phyloP scores from a whole-genome alignment of 2,329 filamentous ascomycete genomes.

The Cladosporium colombiae region DNA sequence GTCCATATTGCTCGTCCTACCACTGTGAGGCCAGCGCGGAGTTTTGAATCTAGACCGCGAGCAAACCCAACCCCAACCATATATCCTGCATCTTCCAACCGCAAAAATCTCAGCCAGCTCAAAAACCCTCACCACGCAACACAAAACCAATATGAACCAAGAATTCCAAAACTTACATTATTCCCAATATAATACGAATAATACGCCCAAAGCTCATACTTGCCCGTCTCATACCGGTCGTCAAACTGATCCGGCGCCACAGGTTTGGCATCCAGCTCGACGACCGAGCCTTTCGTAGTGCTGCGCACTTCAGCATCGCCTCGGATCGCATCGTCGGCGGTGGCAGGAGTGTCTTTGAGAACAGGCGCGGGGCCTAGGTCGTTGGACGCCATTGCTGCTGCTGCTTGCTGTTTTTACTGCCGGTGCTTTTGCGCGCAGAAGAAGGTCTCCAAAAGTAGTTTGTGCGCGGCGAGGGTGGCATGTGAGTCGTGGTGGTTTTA shows the following conservation, averaged over 20 bases:
- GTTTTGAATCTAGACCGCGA: too few species aligned
- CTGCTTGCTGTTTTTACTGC: conserved; percentile 33
- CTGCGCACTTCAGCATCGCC: conserved; percentile 29
- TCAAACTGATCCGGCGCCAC: conserved; percentile 59
- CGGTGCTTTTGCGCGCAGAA: conserved; percentile 25
- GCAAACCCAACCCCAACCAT: background rate
- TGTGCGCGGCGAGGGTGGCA: background rate
- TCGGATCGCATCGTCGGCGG: conserved; percentile 35
- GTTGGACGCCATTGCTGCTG: conserved; percentile 26
- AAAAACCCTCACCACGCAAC: background rate
- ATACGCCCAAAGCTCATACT: conserved; percentile 52
- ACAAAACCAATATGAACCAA: background rate
- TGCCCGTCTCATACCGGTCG: conserved; percentile 53
- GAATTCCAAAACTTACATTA: conserved; percentile 43
- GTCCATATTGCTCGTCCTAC: too few species aligned
- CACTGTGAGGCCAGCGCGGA: too few species aligned
- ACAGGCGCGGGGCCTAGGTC: conserved; percentile 35
- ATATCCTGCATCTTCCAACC: background rate
- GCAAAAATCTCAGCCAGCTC: background rate
- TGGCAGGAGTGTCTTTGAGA: conserved; percentile 28
- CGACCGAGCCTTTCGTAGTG: conserved; percentile 25
- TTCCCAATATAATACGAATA: conserved; percentile 65
- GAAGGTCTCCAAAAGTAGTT: conserved; percentile 23
- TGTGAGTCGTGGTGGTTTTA: background rate
- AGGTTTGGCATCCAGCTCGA: conserved; percentile 42